Percentiles rank a stretch among this genome's conserved stretches.
Conservation (phyloP, 2,329 filamentous ascomycete genomes). For the Nannizzia gypsea region DNA sequence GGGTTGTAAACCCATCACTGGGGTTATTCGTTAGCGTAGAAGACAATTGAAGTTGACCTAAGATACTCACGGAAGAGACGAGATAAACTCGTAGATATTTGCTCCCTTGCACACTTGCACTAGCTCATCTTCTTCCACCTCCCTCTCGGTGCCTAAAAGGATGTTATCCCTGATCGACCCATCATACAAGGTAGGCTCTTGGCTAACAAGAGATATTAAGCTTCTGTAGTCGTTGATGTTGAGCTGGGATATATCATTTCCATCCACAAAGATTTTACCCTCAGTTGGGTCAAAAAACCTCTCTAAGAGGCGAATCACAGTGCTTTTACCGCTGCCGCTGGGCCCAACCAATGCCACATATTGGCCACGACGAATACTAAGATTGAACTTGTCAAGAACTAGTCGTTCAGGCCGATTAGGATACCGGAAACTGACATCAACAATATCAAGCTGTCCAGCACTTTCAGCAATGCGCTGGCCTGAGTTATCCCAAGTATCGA, state of each 20-base stretch:
- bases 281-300: constrained; percentile 84
- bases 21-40: constrained; percentile 40
- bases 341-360: constrained; percentile 73
- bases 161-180: constrained; percentile 87
- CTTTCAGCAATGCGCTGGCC: constrained; percentile 50
- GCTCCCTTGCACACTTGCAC: constrained; percentile 75
- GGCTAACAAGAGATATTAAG: constrained; percentile 74
- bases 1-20: not conserved
- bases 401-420: constrained; percentile 80
- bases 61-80: constrained; percentile 54
- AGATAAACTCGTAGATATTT: constrained; percentile 81
- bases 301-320: constrained; percentile 80
- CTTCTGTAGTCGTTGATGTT: constrained; percentile 78
- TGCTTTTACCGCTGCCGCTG: constrained; percentile 86
- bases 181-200: constrained; percentile 89
- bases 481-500: constrained; percentile 55
- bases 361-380: constrained; percentile 35
- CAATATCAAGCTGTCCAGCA: constrained; percentile 77
- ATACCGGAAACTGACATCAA: constrained; percentile 86
- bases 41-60: constrained; percentile 32
- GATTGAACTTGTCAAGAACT: constrained; percentile 72
- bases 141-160: constrained; percentile 58
- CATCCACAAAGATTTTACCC: constrained; percentile 74
- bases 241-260: constrained; percentile 63
- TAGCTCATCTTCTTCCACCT: constrained; percentile 57